Evolutionary conservation across 2,329 filamentous ascomycete species (phyloP).

Genomic region (Pestalotiopsis sp.): DNA sequence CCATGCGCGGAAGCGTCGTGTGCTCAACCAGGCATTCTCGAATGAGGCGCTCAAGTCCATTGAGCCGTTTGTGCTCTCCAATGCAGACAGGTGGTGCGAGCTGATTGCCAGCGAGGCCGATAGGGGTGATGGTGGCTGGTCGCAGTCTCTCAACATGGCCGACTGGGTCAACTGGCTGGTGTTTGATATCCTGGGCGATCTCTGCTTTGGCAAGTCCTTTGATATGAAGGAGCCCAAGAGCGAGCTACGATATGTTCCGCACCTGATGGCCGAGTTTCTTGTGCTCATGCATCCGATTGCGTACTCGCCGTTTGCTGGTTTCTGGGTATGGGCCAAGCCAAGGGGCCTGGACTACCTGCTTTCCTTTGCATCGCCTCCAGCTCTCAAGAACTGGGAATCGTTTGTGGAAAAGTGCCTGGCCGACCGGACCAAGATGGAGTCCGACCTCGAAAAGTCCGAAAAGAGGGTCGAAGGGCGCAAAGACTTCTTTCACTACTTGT

Average conservation of each 20-base stretch:
- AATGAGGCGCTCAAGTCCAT: not conserved
- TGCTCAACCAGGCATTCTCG: conserved; percentile 8
- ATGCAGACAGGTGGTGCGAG: not conserved
- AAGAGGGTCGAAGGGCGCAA: not conserved
- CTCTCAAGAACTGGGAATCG: not conserved
- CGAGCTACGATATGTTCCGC: not conserved
- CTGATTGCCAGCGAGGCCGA: not conserved
- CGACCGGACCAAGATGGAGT: not conserved
- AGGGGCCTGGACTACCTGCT: not conserved
- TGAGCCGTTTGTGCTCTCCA: conserved; percentile 4
- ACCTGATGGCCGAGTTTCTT: conserved; percentile 1
- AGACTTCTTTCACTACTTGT: conserved; percentile 10
- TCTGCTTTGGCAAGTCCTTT: conserved; percentile 9
- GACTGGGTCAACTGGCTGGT: conserved; percentile 9
- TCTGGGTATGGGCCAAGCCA: conserved; percentile 2
- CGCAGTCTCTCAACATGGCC: conserved; percentile 8
- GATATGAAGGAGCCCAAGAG: conserved; percentile 8
- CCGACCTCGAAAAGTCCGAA: not conserved
- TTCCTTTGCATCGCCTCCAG: not conserved
- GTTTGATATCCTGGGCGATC: conserved; percentile 9
- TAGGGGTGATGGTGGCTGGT: not conserved
- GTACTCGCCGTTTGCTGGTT: conserved; percentile 1
- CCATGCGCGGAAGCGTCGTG: conserved; percentile 8
- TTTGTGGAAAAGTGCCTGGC: conserved; percentile 9
- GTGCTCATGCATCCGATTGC: conserved; percentile 7